A percentile compares a stretch with the other conserved stretches of the same genome.
phyloP scores from a whole-genome alignment of 2,329 filamentous ascomycete genomes.

The Metarhizium sp. region DNA sequence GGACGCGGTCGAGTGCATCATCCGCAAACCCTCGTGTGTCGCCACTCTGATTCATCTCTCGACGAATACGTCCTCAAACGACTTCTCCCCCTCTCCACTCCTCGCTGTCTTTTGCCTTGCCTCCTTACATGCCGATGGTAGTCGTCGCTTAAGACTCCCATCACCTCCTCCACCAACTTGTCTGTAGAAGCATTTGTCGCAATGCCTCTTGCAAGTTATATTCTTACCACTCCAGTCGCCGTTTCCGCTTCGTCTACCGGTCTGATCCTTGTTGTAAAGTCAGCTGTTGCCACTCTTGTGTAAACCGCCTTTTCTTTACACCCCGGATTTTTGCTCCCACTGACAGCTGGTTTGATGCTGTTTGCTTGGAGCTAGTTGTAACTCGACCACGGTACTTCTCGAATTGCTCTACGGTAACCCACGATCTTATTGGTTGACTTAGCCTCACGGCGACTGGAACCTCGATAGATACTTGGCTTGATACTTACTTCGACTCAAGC shows the following conservation, averaged over 20 bases:
- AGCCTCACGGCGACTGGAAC: conserved; percentile 47
- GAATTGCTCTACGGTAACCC: conserved; percentile 23
- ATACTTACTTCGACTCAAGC: conserved; percentile 15
- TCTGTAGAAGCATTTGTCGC: conserved; percentile 30
- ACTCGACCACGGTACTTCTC: conserved; percentile 22
- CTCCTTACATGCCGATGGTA: conserved; percentile 22
- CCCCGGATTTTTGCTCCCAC: conserved; percentile 28
- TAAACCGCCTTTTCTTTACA: conserved; percentile 32
- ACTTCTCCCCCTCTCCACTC: too few relatives aligned
- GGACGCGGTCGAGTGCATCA: conserved; percentile 1
- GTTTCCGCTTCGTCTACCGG: conserved; percentile 52
- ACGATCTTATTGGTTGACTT: conserved; percentile 40
- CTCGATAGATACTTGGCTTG: conserved; percentile 18
- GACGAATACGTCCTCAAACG: neutral
- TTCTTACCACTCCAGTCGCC: conserved; percentile 48
- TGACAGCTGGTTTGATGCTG: conserved; percentile 22
- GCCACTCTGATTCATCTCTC: neutral
- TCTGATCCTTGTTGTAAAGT: conserved; percentile 46
- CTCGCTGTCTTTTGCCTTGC: conserved; percentile 1
- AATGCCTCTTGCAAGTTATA: conserved; percentile 49
- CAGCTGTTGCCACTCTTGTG: conserved; percentile 29
- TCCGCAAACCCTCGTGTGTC: neutral
- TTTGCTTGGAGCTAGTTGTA: conserved; percentile 27
- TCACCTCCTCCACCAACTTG: conserved; percentile 12
- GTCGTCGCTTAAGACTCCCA: conserved; percentile 22